A percentile compares a stretch with the other conserved stretches of the same genome.
phyloP scores from a whole-genome alignment of 208 protist genomes.

The Balamuthia mandrillaris region DNA sequence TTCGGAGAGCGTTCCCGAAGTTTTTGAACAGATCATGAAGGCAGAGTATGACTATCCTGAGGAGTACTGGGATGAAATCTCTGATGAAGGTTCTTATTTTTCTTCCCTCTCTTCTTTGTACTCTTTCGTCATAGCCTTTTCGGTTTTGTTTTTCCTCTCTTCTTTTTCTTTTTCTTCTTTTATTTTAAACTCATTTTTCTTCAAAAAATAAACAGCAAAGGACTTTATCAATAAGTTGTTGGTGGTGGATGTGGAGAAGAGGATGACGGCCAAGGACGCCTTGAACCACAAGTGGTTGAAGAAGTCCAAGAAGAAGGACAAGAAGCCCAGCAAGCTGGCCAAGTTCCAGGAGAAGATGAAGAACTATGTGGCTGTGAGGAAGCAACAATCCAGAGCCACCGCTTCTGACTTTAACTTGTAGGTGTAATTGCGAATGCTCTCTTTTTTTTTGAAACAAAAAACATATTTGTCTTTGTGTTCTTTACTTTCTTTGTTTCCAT shows the following conservation, averaged over 20 bases:
- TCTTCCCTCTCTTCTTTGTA: too few relatives aligned
- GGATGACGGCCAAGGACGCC: conserved; percentile 64
- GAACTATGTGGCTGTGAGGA: conserved; percentile 25
- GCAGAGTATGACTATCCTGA: conserved; percentile 63
- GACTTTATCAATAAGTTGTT: conserved; percentile 62
- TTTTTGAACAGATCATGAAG: conserved; percentile 63
- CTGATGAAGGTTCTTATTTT: conserved; percentile 13
- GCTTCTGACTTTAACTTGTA: too few relatives aligned
- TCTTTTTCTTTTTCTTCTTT: not conserved
- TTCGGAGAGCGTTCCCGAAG: conserved; percentile 51
- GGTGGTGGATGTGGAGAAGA: conserved; percentile 51
- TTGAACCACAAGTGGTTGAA: conserved; percentile 59
- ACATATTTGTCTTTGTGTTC: too few relatives aligned
- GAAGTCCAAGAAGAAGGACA: conserved; percentile 2
- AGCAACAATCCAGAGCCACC: too few relatives aligned
- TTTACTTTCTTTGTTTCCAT: too few relatives aligned
- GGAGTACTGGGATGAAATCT: conserved; percentile 55
- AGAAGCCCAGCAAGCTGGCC: conserved; percentile 37
- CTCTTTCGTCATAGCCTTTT: too few relatives aligned
- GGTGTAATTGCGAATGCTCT: too few relatives aligned
- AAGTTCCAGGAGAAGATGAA: conserved; percentile 46
- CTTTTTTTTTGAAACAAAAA: too few relatives aligned
- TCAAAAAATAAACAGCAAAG: conserved; percentile 11
- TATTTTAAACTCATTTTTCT: conserved; percentile 1
- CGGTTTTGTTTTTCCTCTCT: not conserved